Evolutionary conservation across 1,284 basidiomycete genomes (phyloP), one percentile per base, ranked within the genome.

Genomic region (Cutaneotrichosporon sp.): DNA sequence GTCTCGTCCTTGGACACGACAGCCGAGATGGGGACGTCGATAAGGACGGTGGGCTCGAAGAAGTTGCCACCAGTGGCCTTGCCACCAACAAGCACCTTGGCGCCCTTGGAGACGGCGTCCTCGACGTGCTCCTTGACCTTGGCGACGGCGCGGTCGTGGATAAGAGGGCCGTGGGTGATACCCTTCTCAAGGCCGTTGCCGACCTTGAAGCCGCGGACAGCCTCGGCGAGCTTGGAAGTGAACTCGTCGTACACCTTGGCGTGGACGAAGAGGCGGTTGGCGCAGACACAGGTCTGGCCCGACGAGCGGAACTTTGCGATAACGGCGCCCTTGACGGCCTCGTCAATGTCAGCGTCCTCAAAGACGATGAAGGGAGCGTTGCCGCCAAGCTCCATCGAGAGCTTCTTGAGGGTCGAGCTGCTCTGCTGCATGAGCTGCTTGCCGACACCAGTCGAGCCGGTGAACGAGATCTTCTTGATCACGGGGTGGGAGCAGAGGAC

Each of bases 331-430:
- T 89, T 88, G 22, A 99, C 91, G 31, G 97, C 97, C 61, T 89
- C 88, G 66, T 94, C 91, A 59, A 99, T 85, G 76, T 99, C 89
- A 0, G 95, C 95, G 74, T 99, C 97, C 67, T 94, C 91, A 76
- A 99, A 99, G 10, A 99, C 92, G 63, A 80, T 80, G 52, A 78
- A 65, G 11, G 78, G 78, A 7, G 78, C 78, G 60, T 80, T 80
- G 36, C 77, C 78, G 50, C 78, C 78, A 49, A 82, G 75, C 72
- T 95, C 92, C 61, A 95, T 82, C 0, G 91, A 92, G 34, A 93
- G 83, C 76, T 97, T 99, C 82, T 99, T 99, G 70, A 99, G 79
- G 0, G 93, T 97, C 2, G 85, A 86, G 7, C 91, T 83, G 18
- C 92, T 86, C 83, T 97, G 88, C 16, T 84, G 84, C 76, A 92